Evolutionary conservation across 495 filamentous ascomycete species (phyloP).

Genomic region (Hyaloscypha variabilis): DNA sequence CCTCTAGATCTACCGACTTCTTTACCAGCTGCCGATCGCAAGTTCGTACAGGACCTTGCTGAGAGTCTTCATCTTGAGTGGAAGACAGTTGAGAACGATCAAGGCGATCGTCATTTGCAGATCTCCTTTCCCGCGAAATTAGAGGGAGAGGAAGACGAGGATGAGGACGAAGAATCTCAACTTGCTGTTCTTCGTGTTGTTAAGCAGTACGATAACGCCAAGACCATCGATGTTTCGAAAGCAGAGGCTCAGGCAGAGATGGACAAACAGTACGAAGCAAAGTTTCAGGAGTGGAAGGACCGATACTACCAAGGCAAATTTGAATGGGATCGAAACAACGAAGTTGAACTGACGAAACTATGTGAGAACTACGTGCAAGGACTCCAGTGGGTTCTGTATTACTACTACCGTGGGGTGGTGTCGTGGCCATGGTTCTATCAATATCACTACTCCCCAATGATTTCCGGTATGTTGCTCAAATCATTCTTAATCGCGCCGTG

Average conservation of each 20-base stretch:
- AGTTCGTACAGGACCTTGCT: slow-evolving; percentile 88
- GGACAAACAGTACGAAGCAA: slow-evolving; percentile 81
- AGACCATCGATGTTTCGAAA: slow-evolving; percentile 75
- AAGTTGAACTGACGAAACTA: slow-evolving; percentile 78
- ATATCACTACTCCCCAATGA: slow-evolving; percentile 98
- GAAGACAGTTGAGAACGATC: slow-evolving; percentile 75
- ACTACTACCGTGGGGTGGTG: slow-evolving; percentile 91
- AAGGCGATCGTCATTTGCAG: slow-evolving; percentile 78
- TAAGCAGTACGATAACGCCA: slow-evolving; percentile 87
- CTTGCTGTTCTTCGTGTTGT: slow-evolving; percentile 82
- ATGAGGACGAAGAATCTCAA: slow-evolving; percentile 85
- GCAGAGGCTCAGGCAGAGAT: slow-evolving; percentile 77
- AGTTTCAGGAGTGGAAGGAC: slow-evolving; percentile 90
- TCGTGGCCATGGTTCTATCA: slow-evolving; percentile 99
- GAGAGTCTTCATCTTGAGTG: slow-evolving; percentile 80
- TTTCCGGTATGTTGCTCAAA: slow-evolving; percentile 61
- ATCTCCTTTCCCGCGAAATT: slow-evolving; percentile 67
- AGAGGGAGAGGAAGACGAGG: slow-evolving; percentile 60
- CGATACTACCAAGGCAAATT: slow-evolving; percentile 91
- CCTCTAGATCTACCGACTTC: slow-evolving; percentile 72
- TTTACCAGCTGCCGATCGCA: slow-evolving; percentile 83
- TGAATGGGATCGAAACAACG: slow-evolving; percentile 82
- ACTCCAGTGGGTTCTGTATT: slow-evolving; percentile 92
- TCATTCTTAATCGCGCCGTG: slow-evolving; percentile 14
- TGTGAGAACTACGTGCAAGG: slow-evolving; percentile 98